Conservation (phyloP, 768 basidiomycete genomes). For the Rubroboletus pulcherrimus region DNA sequence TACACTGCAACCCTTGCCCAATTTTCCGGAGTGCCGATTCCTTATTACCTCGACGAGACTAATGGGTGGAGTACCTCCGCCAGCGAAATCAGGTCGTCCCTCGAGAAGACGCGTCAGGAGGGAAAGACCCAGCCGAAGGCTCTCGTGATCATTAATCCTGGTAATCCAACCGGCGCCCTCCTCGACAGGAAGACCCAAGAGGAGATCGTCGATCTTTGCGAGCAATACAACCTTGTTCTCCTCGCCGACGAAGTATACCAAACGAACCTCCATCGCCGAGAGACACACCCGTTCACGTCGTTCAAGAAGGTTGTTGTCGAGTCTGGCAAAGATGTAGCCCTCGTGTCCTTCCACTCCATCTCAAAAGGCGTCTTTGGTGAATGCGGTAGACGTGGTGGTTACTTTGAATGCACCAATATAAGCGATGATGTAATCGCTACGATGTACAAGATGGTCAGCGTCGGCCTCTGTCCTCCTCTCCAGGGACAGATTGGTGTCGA, state of each 20-base stretch:
- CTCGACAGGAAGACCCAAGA: slow-evolving; percentile 69
- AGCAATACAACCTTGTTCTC: slow-evolving; percentile 79
- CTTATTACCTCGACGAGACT: slow-evolving; percentile 85
- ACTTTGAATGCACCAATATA: slow-evolving; percentile 91
- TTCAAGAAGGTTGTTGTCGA: slow-evolving; percentile 87
- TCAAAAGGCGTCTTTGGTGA: slow-evolving; percentile 96
- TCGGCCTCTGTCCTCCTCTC: slow-evolving; percentile 85
- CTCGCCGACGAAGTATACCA: slow-evolving; percentile 99
- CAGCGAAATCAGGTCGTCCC: slow-evolving; percentile 57
- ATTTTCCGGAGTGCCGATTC: slow-evolving; percentile 71
- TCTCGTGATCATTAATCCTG: slow-evolving; percentile 97
- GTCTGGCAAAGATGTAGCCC: slow-evolving; percentile 59
- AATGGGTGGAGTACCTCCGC: slow-evolving; percentile 81
- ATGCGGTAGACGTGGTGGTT: slow-evolving; percentile 95
- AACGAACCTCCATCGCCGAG: slow-evolving; percentile 73
- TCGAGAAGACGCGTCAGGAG: slow-evolving; percentile 60
- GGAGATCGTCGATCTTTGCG: slow-evolving; percentile 78
- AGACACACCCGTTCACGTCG: slow-evolving; percentile 75
- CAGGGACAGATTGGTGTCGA: slow-evolving; percentile 94
- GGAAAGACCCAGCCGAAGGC: slow-evolving; percentile 65
- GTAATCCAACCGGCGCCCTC: slow-evolving; percentile 92
- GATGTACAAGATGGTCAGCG: slow-evolving; percentile 95
- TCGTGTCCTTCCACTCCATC: slow-evolving; percentile 96
- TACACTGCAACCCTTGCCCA: slow-evolving; percentile 95
- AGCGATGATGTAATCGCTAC: slow-evolving; percentile 71